Evolutionary conservation across 1,284 basidiomycete genomes (phyloP).

Genomic region (Boletus chippewaensis): DNA sequence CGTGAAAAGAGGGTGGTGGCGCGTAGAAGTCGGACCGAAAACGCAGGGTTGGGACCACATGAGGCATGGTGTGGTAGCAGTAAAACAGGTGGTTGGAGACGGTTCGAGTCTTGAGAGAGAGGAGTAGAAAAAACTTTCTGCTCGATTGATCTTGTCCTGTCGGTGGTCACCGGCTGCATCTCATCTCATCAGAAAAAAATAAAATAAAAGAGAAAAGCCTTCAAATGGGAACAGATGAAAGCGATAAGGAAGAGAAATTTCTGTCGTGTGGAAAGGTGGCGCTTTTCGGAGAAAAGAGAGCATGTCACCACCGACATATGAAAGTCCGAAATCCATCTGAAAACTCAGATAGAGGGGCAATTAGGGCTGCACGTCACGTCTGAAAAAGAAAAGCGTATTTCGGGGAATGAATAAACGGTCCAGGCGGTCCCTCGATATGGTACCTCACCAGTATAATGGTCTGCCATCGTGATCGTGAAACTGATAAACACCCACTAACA

Average conservation of each 20-base stretch:
- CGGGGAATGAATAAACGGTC: constrained; percentile 25
- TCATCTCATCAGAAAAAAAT: constrained; percentile 16
- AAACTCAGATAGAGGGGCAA: constrained; percentile 29
- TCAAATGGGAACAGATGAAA: constrained; percentile 21
- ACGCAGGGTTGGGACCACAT: constrained; percentile 3
- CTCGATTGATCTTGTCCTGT: constrained; percentile 11
- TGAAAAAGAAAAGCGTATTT: constrained; percentile 19
- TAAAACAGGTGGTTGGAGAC: constrained; percentile 9
- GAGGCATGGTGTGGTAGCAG: constrained; percentile 7
- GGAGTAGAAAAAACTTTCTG: constrained; percentile 21
- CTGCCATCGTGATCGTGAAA: constrained; percentile 25
- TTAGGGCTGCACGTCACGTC: constrained; percentile 20
- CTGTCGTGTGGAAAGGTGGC: constrained; percentile 16
- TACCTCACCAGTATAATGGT: constrained; percentile 21
- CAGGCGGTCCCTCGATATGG: constrained; percentile 27
- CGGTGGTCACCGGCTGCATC: constrained; percentile 8
- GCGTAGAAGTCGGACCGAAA: constrained; percentile 1
- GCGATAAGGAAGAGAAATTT: constrained; percentile 19
- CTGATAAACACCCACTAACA: constrained; percentile 23
- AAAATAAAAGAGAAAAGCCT: constrained; percentile 5
- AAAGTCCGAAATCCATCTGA: constrained; percentile 29
- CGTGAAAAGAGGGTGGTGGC: constrained; percentile 4
- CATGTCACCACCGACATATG: constrained; percentile 28
- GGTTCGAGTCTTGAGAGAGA: constrained; percentile 7
- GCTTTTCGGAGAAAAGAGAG: constrained; percentile 23